These are phyloP conservation scores for Wickerhamia fluorescens DNA, from an alignment of 805 yeast species.

Conservation along the genomic window DNA sequence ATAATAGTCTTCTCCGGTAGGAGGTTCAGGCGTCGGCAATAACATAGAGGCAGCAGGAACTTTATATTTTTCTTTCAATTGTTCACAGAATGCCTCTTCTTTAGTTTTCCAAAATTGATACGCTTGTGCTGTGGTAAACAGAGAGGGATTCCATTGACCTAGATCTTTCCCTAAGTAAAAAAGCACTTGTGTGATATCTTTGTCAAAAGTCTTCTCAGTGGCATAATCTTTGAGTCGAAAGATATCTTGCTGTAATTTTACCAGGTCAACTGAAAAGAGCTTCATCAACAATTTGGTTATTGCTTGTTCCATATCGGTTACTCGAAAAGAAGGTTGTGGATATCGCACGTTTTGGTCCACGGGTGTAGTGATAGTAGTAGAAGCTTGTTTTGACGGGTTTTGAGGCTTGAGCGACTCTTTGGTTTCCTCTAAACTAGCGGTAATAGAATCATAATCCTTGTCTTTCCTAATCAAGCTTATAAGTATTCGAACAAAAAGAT, in stretches of 20 bases:
- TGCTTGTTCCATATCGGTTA: slow-evolving; percentile 50
- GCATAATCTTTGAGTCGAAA: slow-evolving; percentile 33
- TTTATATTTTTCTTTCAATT: slow-evolving; percentile 21
- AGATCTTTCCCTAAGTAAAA: slow-evolving; percentile 31
- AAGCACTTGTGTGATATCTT: slow-evolving; percentile 26
- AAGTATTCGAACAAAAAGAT: slow-evolving; percentile 29
- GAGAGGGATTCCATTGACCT: slow-evolving; percentile 30
- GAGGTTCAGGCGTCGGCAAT: slow-evolving; percentile 24
- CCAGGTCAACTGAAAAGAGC: slow-evolving; percentile 43
- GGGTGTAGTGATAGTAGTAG: slow-evolving; percentile 1
- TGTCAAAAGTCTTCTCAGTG: slow-evolving; percentile 31
- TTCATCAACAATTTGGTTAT: slow-evolving; percentile 32
- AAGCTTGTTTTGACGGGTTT: slow-evolving; percentile 9
- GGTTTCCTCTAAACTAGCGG: slow-evolving; percentile 38
- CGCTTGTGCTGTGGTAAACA: slow-evolving; percentile 15
- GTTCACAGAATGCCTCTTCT: slow-evolving; percentile 17
- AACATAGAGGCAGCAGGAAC: slow-evolving; percentile 26
- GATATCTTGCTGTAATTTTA: slow-evolving; percentile 50
- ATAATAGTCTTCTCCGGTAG: slow-evolving; percentile 31
- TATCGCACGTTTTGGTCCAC: slow-evolving; percentile 12
- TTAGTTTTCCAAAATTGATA: slow-evolving; percentile 29
- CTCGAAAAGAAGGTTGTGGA: slow-evolving; percentile 43
- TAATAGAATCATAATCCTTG: slow-evolving; percentile 29
- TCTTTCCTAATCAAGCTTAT: slow-evolving; percentile 32
- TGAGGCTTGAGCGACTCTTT: slow-evolving; percentile 29